Evolutionary conservation across 176 grass and related monocot species (phyloP).

Genomic region (Oryza meyeriana): DNA sequence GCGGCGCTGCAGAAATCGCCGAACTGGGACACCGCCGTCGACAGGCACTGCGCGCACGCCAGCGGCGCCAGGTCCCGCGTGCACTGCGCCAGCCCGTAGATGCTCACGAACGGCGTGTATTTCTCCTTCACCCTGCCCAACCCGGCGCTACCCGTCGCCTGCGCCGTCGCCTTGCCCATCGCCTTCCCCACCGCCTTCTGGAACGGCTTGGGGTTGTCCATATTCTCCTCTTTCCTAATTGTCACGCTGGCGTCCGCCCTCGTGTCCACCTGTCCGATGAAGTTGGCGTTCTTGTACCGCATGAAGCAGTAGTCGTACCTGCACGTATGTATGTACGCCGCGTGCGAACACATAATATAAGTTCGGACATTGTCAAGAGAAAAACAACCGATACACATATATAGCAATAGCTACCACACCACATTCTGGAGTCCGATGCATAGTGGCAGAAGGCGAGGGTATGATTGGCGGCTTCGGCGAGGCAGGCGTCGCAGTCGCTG

Average conservation of each 20-base stretch:
- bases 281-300: conserved; percentile 46
- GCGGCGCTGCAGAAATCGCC: conserved; percentile 37
- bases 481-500: conserved; percentile 53
- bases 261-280: conserved; percentile 44
- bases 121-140: conserved; percentile 36
- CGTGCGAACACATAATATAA: no score
- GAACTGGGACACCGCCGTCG: conserved; percentile 49
- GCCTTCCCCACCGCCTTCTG: conserved; percentile 40
- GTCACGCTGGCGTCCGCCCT: conserved; percentile 16
- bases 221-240: conserved; percentile 33
- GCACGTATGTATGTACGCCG: neutral
- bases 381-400: no score
- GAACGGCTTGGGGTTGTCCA: conserved; percentile 45
- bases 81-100: conserved; percentile 71
- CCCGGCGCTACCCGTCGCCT: conserved; percentile 37
- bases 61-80: conserved; percentile 48
- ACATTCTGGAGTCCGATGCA: conserved; percentile 54
- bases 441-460: conserved; percentile 45
- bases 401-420: conserved; percentile 12
- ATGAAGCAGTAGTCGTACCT: conserved; percentile 76
- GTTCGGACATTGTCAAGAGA: no score
- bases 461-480: conserved; percentile 54
- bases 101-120: conserved; percentile 53
- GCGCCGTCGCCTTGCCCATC: conserved; percentile 32
- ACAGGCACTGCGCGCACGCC: conserved; percentile 52